Base-by-base conservation (phyloP, 257 asterid species). In the Rubia yunnanensis region DNA sequence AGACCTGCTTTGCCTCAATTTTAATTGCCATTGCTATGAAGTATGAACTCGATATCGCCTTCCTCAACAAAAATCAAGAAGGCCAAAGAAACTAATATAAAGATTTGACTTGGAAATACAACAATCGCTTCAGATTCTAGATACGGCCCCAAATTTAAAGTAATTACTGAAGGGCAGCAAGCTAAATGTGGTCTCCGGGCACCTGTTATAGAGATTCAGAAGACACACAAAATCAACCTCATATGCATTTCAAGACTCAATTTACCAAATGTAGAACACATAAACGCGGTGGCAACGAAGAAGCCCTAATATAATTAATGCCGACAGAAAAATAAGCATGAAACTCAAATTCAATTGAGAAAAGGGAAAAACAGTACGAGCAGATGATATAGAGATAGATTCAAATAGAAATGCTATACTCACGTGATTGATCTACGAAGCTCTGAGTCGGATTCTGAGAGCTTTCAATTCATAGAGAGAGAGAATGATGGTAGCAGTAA, bases 1-100 rank as follows among this genome's bases (percentile, higher is more conserved):
- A 85, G 76, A 77, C 70, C 61, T 80, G 96, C 76, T 84, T 86
- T 7, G 94, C 66, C 65, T 80, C 86, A 34, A 76, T 60, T 71
- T 80, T 80, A 68, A 78, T 70, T 50, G 85, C 80, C 95, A 89
- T 85, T 55, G 53, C 46, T 34, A 63, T 7, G 5, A 66, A 58
- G 66, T 63, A 7, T 41, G 53, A 8, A 63, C 50, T 44, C 49
- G n/a, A 35, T 24, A 35, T 41, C 54, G n/a, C 28, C 46, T 31
- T 27, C 8, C 59, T 41, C 54, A 30, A 31, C 36, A 38, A 54
- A 39, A 30, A 24, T 60, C 59, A 17, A 34, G 52, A 17, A 11
- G 48, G 27, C 27, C 52, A 44, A 44, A 15, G 52, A 15, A 15
- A 44, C 20, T 17, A 14, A n/a, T 14, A 44, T 20, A n/a, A n/a